Percentiles rank a stretch among this genome's conserved stretches.
Conservation (phyloP, 345 rosid genomes). For the Aquilaria malaccensis region DNA sequence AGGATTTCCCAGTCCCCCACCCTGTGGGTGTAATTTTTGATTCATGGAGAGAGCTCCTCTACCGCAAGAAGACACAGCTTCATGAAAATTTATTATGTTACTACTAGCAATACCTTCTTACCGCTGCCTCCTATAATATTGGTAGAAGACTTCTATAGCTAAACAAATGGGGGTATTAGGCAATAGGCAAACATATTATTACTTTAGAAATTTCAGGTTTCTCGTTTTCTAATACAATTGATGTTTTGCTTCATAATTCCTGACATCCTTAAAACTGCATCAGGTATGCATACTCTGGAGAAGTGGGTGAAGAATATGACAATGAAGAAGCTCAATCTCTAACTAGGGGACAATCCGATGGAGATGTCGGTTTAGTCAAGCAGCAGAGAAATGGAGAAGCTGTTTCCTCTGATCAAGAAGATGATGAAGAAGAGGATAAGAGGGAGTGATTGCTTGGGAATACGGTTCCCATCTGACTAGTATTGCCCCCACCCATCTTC, state of each 20-base stretch:
- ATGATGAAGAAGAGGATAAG: constrained; percentile 66
- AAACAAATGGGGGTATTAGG: too few species aligned
- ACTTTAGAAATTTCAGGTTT: too few species aligned
- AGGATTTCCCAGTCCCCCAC: not conserved
- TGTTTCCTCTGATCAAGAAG: constrained; percentile 35
- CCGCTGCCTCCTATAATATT: too few species aligned
- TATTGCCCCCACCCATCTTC: not conserved
- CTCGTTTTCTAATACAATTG: too few species aligned
- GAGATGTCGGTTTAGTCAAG: constrained; percentile 63
- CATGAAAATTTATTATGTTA: too few species aligned
- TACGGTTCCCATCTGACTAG: not conserved
- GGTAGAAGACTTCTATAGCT: too few species aligned
- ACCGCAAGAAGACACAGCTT: not conserved
- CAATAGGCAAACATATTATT: too few species aligned
- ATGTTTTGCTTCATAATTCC: constrained; percentile 1
- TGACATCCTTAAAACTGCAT: constrained; percentile 9
- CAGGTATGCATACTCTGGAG: constrained; percentile 86
- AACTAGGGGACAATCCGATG: constrained; percentile 53
- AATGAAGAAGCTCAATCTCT: constrained; percentile 70
- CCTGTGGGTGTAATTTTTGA: not conserved
- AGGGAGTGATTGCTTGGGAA: constrained; percentile 33
- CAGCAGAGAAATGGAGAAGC: constrained; percentile 29
- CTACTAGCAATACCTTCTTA: too few species aligned
- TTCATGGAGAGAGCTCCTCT: not conserved
- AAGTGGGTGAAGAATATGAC: constrained; percentile 50